phyloP scores from a whole-genome alignment of 306 rosid species.

The Rosa chinensis region DNA sequence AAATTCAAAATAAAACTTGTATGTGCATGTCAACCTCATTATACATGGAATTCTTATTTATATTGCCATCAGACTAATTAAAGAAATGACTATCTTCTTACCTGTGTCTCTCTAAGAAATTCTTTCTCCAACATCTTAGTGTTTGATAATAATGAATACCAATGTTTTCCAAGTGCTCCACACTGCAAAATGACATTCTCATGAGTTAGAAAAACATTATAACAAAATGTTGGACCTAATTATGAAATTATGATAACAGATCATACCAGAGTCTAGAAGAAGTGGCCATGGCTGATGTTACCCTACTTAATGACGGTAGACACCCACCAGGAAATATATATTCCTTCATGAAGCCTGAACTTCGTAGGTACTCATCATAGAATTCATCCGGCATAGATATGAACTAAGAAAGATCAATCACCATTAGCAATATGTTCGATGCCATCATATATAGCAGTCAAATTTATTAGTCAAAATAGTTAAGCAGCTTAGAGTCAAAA shows the following conservation, averaged over 20 bases:
- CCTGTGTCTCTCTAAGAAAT: conserved; percentile 63
- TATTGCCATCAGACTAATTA: not conserved
- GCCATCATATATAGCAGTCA: not conserved
- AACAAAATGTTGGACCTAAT: not conserved
- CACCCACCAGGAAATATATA: conserved; percentile 85
- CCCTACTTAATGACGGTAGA: conserved; percentile 70
- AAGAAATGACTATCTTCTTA: conserved; percentile 3
- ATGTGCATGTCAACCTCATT: not conserved
- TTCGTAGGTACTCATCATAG: conserved; percentile 58
- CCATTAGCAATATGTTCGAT: conserved; percentile 17
- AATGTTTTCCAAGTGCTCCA: conserved; percentile 73
- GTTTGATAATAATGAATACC: conserved; percentile 89
- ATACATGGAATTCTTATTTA: not conserved
- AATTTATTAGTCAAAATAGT: not conserved
- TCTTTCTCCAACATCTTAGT: conserved; percentile 73
- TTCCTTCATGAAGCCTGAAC: conserved; percentile 82
- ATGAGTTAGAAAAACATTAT: not conserved
- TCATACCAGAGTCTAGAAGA: conserved; percentile 67
- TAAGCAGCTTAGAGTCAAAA: not conserved
- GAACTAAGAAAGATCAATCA: conserved; percentile 43
- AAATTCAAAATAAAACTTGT: too few species aligned
- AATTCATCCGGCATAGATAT: conserved; percentile 67
- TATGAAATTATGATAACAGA: not conserved
- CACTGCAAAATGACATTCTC: conserved; percentile 38
- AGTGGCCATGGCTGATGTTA: conserved; percentile 67